Evolutionary conservation across 2,329 filamentous ascomycete species (phyloP).

Genomic region (Colletotrichum chrysophilum): DNA sequence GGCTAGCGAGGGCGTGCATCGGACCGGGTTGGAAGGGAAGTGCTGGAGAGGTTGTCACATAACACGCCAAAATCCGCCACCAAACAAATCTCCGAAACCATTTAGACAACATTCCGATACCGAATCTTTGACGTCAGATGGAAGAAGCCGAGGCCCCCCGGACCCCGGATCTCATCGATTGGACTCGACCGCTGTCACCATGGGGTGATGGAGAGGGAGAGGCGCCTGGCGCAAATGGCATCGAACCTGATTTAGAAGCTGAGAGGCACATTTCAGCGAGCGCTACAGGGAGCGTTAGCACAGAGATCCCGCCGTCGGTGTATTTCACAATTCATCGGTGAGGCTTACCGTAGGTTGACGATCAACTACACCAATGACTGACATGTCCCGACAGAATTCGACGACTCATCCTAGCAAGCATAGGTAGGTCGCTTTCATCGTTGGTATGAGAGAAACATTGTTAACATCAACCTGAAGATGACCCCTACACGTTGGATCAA

Average conservation of each 20-base stretch:
- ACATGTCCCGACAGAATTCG: neutral
- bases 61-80: neutral
- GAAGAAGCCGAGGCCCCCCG: conserved; percentile 3
- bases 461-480: conserved; percentile 31
- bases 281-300: conserved; percentile 6
- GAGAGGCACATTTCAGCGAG: conserved; percentile 2
- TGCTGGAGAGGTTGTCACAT: neutral
- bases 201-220: conserved; percentile 5
- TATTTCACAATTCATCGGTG: conserved; percentile 18
- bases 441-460: too few species aligned
- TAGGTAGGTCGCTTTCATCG: neutral
- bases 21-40: neutral
- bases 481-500: conserved; percentile 60
- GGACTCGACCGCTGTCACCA: conserved; percentile 17
- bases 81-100: neutral
- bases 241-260: conserved; percentile 3
- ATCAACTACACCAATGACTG: neutral
- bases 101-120: neutral
- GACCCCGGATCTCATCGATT: conserved; percentile 18
- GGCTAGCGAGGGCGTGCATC: neutral
- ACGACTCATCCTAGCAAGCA: conserved; percentile 10
- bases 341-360: neutral
- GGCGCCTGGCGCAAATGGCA: neutral
- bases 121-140: neutral
- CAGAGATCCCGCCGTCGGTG: neutral